Evolutionary conservation across 768 basidiomycete species (phyloP).

Genomic region (Kwoniella newhampshirensis): DNA sequence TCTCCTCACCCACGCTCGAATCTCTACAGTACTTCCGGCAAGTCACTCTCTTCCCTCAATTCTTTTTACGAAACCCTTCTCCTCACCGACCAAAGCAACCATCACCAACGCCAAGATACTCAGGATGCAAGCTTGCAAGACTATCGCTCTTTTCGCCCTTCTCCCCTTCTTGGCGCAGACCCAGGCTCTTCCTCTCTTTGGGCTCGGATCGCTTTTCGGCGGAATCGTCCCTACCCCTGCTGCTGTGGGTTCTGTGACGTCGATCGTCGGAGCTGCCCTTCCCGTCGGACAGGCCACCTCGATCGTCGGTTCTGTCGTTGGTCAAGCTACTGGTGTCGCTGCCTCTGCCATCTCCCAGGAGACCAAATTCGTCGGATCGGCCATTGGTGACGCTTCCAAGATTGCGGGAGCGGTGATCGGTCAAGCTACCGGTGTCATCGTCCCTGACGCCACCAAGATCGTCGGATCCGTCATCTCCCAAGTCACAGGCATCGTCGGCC

Average conservation of each 20-base stretch:
- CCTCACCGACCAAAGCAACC: neutral
- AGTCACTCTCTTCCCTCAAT: too few relatives aligned
- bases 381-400: neutral
- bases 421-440: conserved; percentile 9
- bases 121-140: conserved; percentile 11
- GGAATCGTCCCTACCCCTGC: conserved; percentile 5
- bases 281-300: conserved; percentile 6
- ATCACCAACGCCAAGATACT: neutral
- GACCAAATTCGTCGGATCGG: conserved; percentile 5
- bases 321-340: conserved; percentile 6
- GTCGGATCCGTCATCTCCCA: neutral
- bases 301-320: conserved; percentile 5
- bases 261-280: conserved; percentile 3
- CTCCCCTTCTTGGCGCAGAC: conserved; percentile 14
- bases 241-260: conserved; percentile 6
- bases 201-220: conserved; percentile 11
- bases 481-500: conserved; percentile 8
- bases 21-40: too few relatives aligned
- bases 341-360: conserved; percentile 6
- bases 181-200: conserved; percentile 16
- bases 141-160: conserved; percentile 18
- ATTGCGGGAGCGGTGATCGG: conserved; percentile 1
- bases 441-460: neutral
- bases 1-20: neutral
- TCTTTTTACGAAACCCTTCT: neutral